Evolutionary conservation across 352 stramenopile genomes (phyloP).

Genomic region (Pythium rishiriense): DNA sequence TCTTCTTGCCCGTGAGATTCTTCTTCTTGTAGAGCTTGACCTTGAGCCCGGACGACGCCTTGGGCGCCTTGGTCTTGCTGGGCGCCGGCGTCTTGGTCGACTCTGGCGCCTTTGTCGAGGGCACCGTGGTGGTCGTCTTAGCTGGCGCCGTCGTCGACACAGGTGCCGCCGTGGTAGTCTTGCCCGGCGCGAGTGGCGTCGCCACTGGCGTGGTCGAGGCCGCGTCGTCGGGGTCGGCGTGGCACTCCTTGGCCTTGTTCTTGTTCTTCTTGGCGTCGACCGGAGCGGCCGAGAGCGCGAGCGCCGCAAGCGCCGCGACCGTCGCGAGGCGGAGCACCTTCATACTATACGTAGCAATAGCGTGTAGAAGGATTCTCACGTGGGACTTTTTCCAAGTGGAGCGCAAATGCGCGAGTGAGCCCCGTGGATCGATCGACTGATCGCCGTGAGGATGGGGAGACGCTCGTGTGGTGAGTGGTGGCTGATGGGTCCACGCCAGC

Average conservation of each 20-base stretch:
- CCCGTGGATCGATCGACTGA: no score
- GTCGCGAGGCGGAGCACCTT: not conserved
- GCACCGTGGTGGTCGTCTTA: not conserved
- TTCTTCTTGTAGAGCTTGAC: conserved; percentile 14
- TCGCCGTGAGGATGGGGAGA: no score
- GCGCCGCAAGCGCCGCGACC: conserved; percentile 5
- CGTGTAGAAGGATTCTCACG: no score
- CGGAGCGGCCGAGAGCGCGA: not conserved
- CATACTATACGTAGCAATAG: not conserved
- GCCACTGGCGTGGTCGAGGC: not conserved
- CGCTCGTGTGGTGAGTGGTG: not conserved
- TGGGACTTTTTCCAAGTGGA: no score
- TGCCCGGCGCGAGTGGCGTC: no score
- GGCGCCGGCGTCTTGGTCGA: not conserved
- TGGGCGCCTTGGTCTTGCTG: not conserved
- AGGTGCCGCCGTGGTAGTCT: not conserved
- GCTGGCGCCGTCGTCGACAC: not conserved
- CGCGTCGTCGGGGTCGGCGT: not conserved
- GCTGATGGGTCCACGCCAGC: not conserved
- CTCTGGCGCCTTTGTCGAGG: not conserved
- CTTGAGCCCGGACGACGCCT: conserved; percentile 1
- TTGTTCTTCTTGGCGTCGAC: conserved; percentile 6
- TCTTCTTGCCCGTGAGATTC: conserved; percentile 7
- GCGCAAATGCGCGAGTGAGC: not conserved
- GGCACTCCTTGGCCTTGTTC: conserved; percentile 2